Conservation (phyloP, 225 moss, liverwort and hornwort genomes). For the Antitrichia curtipendula region DNA sequence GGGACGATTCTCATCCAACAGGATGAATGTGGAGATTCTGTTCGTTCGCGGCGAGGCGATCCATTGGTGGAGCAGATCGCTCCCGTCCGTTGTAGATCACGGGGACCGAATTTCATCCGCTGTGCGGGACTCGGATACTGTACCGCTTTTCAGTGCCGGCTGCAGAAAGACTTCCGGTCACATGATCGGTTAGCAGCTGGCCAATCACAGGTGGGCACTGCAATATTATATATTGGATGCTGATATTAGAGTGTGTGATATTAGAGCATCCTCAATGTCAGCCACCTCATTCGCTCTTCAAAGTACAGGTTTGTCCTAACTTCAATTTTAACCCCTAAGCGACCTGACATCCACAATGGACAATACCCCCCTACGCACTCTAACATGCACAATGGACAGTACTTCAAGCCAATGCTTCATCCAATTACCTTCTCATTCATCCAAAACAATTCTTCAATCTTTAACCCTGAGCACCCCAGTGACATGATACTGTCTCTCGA, state of each 20-base stretch:
- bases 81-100: background rate
- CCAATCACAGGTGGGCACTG: background rate
- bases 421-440: no score
- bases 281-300: background rate
- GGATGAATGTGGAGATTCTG: background rate
- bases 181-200: background rate
- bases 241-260: background rate
- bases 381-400: no score
- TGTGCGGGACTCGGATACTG: background rate
- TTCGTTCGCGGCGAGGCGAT: background rate
- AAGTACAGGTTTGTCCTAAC: background rate
- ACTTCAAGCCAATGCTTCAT: no score
- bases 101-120: background rate
- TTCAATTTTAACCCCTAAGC: no score
- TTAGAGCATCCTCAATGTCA: background rate
- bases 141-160: background rate
- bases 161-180: background rate
- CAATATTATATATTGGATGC: background rate
- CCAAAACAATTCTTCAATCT: no score
- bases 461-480: no score
- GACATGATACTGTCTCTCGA: no score
- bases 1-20: background rate
- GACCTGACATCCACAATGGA: no score
- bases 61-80: background rate
- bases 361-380: no score